Evolutionary conservation across 176 grass and related monocot species (phyloP).

Genomic region (Elaeis guineensis): DNA sequence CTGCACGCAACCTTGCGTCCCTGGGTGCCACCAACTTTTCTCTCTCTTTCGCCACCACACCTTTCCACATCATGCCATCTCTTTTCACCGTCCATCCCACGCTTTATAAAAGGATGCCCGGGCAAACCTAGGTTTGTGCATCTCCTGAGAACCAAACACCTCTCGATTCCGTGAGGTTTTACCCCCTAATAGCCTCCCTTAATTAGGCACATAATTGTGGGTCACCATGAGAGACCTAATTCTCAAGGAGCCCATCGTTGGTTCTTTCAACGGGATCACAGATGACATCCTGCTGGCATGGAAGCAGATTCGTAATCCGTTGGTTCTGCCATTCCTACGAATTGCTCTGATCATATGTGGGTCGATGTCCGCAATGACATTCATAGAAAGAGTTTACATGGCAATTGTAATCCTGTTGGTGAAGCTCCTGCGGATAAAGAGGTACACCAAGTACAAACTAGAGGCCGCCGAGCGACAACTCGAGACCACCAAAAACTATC

Average conservation of each 20-base stretch:
- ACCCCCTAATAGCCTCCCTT: not conserved
- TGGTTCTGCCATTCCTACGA: slow-evolving; percentile 54
- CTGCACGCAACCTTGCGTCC: slow-evolving; percentile 36
- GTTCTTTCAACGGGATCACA: not conserved
- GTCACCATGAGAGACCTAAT: slow-evolving; percentile 27
- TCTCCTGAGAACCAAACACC: too few relatives aligned
- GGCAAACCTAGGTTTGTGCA: too few relatives aligned
- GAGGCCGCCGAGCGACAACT: slow-evolving; percentile 18
- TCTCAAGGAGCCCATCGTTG: slow-evolving; percentile 4
- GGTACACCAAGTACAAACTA: slow-evolving; percentile 22
- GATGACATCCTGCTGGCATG: slow-evolving; percentile 20
- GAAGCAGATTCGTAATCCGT: slow-evolving; percentile 20
- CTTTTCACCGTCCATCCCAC: not conserved
- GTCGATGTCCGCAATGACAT: slow-evolving; percentile 70
- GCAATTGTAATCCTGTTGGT: slow-evolving; percentile 46
- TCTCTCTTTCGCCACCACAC: slow-evolving; percentile 12
- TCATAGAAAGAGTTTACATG: slow-evolving; percentile 88
- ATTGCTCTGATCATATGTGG: slow-evolving; percentile 48
- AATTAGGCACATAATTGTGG: not conserved
- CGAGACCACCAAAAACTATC: slow-evolving; percentile 25
- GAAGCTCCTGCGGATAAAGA: slow-evolving; percentile 31
- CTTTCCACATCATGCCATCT: not conserved
- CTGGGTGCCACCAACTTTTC: slow-evolving; percentile 20
- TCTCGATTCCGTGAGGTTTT: too few relatives aligned
- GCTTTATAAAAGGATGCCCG: too few relatives aligned